Evolutionary conservation across 2,329 filamentous ascomycete genomes (phyloP).

Genomic region (Beauveria bassiana): DNA sequence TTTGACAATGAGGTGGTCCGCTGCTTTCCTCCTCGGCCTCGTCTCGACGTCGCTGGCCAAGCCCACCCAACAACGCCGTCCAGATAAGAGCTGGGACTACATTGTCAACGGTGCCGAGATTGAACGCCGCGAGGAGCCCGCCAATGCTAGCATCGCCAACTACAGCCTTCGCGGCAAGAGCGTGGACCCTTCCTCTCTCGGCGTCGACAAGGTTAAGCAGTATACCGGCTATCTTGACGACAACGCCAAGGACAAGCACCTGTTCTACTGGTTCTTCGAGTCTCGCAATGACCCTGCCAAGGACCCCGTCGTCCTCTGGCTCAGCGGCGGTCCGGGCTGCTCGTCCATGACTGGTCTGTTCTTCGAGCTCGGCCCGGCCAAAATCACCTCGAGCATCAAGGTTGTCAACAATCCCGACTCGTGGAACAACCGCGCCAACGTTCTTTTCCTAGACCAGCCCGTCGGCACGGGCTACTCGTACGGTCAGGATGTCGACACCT

Average conservation of each 20-base stretch:
- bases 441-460: constrained; percentile 98
- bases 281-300: constrained; percentile 96
- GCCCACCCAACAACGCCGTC: constrained; percentile 44
- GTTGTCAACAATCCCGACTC: constrained; percentile 79
- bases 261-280: constrained; percentile 99
- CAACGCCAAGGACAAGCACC: constrained; percentile 91
- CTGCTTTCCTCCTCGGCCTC: constrained; percentile 6
- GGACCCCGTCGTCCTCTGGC: constrained; percentile 88
- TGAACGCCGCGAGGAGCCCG: constrained; percentile 66
- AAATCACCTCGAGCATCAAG: constrained; percentile 74
- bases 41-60: constrained; percentile 5
- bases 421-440: constrained; percentile 96
- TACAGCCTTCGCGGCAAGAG: constrained; percentile 89
- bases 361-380: constrained; percentile 90
- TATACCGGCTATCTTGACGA: constrained; percentile 98
- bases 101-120: constrained; percentile 79
- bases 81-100: constrained; percentile 84
- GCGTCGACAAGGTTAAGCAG: constrained; percentile 91
- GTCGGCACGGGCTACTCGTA: constrained; percentile 99
- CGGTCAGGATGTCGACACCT: constrained; percentile 88
- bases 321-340: constrained; percentile 95
- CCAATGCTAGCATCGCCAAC: constrained; percentile 65
- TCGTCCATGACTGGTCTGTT: constrained; percentile 95
- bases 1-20: constrained; percentile 7
- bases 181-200: constrained; percentile 77